Evolutionary conservation across 1,284 basidiomycete genomes (phyloP).

Genomic region (Meripilus lineatus): DNA sequence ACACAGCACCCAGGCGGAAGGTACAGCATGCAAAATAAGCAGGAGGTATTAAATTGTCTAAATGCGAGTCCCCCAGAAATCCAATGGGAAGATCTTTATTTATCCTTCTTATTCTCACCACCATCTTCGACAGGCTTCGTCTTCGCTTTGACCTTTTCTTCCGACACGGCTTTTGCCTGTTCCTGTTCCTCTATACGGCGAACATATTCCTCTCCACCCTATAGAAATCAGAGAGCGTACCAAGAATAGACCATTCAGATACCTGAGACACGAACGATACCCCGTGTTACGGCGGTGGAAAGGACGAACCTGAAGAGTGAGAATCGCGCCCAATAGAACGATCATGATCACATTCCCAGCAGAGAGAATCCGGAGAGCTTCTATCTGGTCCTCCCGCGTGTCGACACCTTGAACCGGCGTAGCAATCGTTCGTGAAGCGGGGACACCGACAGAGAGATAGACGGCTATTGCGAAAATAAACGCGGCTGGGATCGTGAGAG

Average conservation of each 20-base stretch:
- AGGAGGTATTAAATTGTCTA: too few relatives aligned
- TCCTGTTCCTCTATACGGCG: slow-evolving; percentile 60
- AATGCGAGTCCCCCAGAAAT: too few relatives aligned
- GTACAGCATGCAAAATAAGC: too few relatives aligned
- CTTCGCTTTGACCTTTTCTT: slow-evolving; percentile 15
- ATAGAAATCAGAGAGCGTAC: slow-evolving; percentile 4
- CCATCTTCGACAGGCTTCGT: slow-evolving; percentile 11
- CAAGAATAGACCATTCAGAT: slow-evolving; percentile 1
- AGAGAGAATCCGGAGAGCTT: slow-evolving; percentile 75
- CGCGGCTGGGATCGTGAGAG: slow-evolving; percentile 48
- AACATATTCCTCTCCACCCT: slow-evolving; percentile 87
- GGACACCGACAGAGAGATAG: slow-evolving; percentile 78
- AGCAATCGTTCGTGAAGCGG: slow-evolving; percentile 68
- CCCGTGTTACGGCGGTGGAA: slow-evolving; percentile 9
- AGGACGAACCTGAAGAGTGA: slow-evolving; percentile 63
- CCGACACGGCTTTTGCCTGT: slow-evolving; percentile 41
- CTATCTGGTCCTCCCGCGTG: slow-evolving; percentile 59
- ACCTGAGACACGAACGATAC: too few relatives aligned
- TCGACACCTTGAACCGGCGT: slow-evolving; percentile 50
- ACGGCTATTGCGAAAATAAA: slow-evolving; percentile 73
- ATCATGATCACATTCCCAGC: slow-evolving; percentile 84
- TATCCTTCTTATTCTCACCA: slow-evolving; percentile 31
- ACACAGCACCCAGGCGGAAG: too few relatives aligned
- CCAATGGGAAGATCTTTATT: too few relatives aligned
- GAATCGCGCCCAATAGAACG: slow-evolving; percentile 56